Conservation (phyloP, 345 rosid species). For the Trapa incisa region DNA sequence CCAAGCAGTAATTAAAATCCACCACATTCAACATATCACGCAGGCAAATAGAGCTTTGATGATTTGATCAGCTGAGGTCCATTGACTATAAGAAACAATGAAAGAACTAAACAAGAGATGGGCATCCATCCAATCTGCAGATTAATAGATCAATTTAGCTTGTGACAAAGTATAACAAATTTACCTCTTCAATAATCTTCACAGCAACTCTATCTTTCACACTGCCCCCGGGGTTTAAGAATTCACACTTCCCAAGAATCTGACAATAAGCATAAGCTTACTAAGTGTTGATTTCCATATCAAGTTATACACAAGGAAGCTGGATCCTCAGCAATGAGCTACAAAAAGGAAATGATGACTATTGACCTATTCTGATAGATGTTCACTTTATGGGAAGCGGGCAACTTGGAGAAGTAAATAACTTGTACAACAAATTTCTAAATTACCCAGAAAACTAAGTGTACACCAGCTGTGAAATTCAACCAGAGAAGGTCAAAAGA, state of each 20-base stretch:
- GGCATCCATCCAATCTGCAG: neutral
- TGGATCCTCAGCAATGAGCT: neutral
- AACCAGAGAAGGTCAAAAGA: neutral
- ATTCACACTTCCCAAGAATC: constrained; percentile 94
- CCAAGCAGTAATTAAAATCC: neutral
- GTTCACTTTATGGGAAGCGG: neutral
- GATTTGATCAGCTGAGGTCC: neutral
- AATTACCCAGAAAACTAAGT: neutral
- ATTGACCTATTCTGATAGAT: neutral
- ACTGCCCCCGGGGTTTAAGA: constrained; percentile 95
- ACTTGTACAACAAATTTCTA: neutral
- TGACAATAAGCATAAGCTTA: constrained; percentile 11
- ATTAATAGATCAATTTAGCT: neutral
- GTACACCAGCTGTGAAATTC: neutral
- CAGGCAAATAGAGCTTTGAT: neutral
- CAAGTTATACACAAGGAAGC: neutral
- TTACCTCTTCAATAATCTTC: constrained; percentile 82
- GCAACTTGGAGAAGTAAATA: neutral
- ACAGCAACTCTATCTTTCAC: constrained; percentile 90
- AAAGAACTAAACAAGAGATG: neutral
- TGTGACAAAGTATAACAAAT: neutral
- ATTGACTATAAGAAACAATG: neutral
- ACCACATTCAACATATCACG: neutral
- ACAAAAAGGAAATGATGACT: neutral
- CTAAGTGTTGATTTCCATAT: neutral